Base-by-base conservation (phyloP, 305 asterid genomes). In the Ajuga reptans region DNA sequence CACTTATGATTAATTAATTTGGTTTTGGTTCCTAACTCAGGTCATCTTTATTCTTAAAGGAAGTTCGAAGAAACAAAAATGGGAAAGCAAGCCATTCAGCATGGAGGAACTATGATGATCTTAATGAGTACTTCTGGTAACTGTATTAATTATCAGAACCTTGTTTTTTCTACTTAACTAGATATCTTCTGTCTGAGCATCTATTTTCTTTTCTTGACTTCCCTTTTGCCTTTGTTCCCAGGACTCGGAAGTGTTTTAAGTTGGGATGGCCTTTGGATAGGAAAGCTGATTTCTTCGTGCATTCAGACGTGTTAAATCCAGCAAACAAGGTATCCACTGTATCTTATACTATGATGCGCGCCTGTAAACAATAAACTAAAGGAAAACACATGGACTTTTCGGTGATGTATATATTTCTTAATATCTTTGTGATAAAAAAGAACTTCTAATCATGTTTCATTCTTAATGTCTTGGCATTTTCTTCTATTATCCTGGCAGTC, bases 51-150 rank as follows among this genome's bases (percentile, higher is more conserved):
- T 77, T 78, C 84, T 78, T 82, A 76, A 73, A 94, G 99, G 99
- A 94, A 89, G 95, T 82, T 36, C 75, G 90, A 86, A 91, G 89
- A 89, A 94, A 94, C 77, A 81, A 79, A 81, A 65, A 47, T 31
- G 96, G 98, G 79, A 91, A 86, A 85, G 89, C 98, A 52, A 94
- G 99, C 81, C 99, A 94, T 83, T 81, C 98, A 7, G 88, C 86
- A 72, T 89, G 97, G 98, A 86, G 99, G 85, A 94, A 91, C 85
- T 94, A 94, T 49, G 99, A 94, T 64, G 99, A 94, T 81, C 81
- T 94, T 34, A 94, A 94, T 62, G 99, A 94, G 73, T 91, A 91
- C 84, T 94, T 94, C 80, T 94, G 99, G 99, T 94, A 82, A 84
- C 78, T 71, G 27, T 69, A 75, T 52, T 72, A 49, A 66, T 64